These are phyloP conservation scores for Hypoxylon sp. DNA, from an alignment of 2,329 filamentous ascomycete genomes.

Conservation along the genomic window DNA sequence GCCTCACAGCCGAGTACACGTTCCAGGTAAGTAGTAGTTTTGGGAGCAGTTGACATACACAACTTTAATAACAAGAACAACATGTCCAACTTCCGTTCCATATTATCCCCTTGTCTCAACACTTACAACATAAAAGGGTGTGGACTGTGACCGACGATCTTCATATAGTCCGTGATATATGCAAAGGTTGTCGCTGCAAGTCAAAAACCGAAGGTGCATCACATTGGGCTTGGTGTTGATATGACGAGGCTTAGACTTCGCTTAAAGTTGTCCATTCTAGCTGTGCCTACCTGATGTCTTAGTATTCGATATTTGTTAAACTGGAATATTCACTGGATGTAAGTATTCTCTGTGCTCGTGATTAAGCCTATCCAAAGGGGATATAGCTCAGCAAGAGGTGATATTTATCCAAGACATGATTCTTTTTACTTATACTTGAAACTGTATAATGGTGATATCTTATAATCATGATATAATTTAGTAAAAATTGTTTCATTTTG, in stretches of 20 bases:
- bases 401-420: neutral
- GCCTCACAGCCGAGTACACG: neutral
- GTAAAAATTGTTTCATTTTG: too few species aligned
- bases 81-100: neutral
- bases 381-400: neutral
- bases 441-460: too few species aligned
- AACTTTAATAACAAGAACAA: neutral
- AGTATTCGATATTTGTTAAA: neutral
- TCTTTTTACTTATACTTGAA: neutral
- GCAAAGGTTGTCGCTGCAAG: neutral
- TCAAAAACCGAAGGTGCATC: neutral
- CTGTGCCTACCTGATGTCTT: neutral
- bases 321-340: neutral
- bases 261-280: neutral
- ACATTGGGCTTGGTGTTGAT: neutral
- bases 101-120: neutral
- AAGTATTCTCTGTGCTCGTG: neutral
- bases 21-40: neutral
- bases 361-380: neutral
- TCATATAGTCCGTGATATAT: neutral
- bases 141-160: neutral
- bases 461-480: too few species aligned
- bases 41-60: neutral
- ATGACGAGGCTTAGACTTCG: neutral
- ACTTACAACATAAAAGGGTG: neutral